Conservation (phyloP, 331 rosid genomes). For the Cydonia oblonga region DNA sequence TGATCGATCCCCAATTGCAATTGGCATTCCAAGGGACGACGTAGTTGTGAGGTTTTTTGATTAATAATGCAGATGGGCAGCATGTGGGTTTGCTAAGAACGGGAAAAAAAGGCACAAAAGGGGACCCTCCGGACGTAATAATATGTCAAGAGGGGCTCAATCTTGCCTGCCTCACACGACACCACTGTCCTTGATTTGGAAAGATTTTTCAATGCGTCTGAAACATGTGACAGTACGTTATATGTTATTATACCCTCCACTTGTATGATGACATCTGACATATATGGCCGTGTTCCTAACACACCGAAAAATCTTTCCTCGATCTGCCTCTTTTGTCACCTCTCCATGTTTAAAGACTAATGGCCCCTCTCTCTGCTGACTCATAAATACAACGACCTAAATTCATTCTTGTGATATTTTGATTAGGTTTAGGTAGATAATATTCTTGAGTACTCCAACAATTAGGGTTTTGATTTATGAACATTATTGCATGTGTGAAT, state of each 20-base stretch:
- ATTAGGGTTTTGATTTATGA: too few species aligned
- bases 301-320: too few species aligned
- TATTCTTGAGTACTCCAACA: too few species aligned
- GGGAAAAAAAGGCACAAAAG: not conserved
- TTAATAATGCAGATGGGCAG: not conserved
- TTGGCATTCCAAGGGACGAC: not conserved
- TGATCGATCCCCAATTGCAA: not conserved
- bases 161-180: not conserved
- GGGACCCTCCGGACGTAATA: conserved; percentile 1
- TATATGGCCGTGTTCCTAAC: too few species aligned
- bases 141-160: not conserved
- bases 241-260: too few species aligned
- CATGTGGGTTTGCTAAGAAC: conserved; percentile 9
- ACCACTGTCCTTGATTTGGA: not conserved
- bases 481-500: too few species aligned
- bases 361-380: not conserved
- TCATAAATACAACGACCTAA: not conserved
- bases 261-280: too few species aligned
- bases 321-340: not conserved
- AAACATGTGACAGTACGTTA: too few species aligned
- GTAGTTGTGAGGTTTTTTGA: not conserved
- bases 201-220: too few species aligned
- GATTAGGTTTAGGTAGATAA: too few species aligned
- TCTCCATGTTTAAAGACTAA: not conserved
- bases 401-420: too few species aligned